Evolutionary conservation across 1,284 basidiomycete species (phyloP), one percentile per base, ranked within the genome.

Genomic region (Pyrrhoderma noxium): DNA sequence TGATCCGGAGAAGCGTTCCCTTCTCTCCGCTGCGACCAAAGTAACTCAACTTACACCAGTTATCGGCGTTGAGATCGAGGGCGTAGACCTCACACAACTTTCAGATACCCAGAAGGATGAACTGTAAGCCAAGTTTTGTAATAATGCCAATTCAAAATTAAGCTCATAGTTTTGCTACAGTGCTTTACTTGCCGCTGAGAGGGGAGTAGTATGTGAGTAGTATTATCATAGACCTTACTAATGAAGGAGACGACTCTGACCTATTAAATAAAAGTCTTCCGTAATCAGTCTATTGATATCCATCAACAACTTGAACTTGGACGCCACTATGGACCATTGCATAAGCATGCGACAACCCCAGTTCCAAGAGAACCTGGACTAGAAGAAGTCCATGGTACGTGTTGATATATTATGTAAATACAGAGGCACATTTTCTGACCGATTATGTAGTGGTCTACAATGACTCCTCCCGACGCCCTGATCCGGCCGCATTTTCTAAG

Each of bases 341-440:
- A 92, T 66, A 86, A 83, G 63, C 88, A 93, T 60, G 83, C 89
- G 1, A 89, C 85, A 2, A 89, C 87, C 8, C 83, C 83, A 0
- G 73, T 89, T 46, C 85, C 88, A 2, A 76, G 73, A 55, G 77
- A 76, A 55, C 69, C 73, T 16, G 87, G 87, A 8, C 72, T 90
- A 2, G 85, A 91, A 60, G 85, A 89, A 68, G 82, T 86, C 1
- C 85, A 88, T 58, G 73, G 87, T 88, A 51, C 59, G 77, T 69
- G 45, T 36, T 57, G 60, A 37, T 42, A 39, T 34, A 22, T 16
- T 36, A 38, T 43, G 38, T 23, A 51, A 65, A 68, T 70, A 31
- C 65, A 70, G 25, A 70, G 54, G 37, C 51, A n/a, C 27, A 34
- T 1, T 50, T 47, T 44, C 36, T 21, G 3, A 13, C n/a, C 3